Conservation (phyloP, 2,329 filamentous ascomycete species). For the Ophiostoma triangulosporum region DNA sequence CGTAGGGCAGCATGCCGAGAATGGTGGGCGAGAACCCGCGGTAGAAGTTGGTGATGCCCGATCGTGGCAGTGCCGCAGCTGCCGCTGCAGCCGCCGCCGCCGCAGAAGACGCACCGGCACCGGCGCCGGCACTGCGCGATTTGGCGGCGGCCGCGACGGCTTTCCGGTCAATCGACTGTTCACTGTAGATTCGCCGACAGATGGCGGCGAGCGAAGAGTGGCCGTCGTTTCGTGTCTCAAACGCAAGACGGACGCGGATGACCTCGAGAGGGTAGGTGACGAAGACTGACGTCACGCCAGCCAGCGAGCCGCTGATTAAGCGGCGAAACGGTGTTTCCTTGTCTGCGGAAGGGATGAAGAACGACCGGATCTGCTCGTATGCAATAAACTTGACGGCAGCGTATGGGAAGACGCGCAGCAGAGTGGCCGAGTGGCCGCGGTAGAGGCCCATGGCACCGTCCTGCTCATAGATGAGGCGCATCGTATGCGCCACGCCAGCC, state of each 20-base stretch:
- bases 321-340: conserved; percentile 73
- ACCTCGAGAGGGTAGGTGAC: conserved; percentile 94
- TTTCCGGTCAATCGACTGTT: conserved; percentile 31
- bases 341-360: conserved; percentile 55
- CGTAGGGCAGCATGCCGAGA: conserved; percentile 92
- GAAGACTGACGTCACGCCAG: conserved; percentile 83
- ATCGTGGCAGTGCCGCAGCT: conserved; percentile 38
- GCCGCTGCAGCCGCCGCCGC: conserved; percentile 24
- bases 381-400: conserved; percentile 96
- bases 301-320: conserved; percentile 58
- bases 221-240: conserved; percentile 70
- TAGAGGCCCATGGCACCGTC: conserved; percentile 71
- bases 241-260: conserved; percentile 81
- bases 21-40: conserved; percentile 84
- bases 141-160: conserved; percentile 24
- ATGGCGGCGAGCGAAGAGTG: conserved; percentile 62
- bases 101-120: conserved; percentile 23
- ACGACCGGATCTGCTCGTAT: conserved; percentile 84
- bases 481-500: conserved; percentile 68
- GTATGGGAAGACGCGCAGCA: conserved; percentile 92
- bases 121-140: conserved; percentile 22
- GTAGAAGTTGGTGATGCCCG: conserved; percentile 82
- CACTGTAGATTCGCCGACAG: conserved; percentile 66
- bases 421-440: conserved; percentile 85
- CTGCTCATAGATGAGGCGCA: conserved; percentile 65